Conservation (phyloP, 176 grass and related monocot species). For the Stipa capillata region DNA sequence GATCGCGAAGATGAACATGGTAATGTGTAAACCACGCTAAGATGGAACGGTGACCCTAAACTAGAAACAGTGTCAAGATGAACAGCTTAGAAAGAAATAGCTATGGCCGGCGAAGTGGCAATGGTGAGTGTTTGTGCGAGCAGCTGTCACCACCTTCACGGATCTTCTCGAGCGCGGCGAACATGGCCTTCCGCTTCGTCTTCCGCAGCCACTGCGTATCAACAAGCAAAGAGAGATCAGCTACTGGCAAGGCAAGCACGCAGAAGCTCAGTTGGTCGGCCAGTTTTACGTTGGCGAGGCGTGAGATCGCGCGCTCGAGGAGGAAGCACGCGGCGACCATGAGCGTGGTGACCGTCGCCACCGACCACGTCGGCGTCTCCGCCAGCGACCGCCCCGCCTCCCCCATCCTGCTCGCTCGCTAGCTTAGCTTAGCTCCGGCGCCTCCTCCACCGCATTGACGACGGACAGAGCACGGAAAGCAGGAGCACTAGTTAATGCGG, state of each 20-base stretch:
- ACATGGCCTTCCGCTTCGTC: constrained; percentile 98
- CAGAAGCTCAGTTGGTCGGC: neutral
- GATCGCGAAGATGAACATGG: neutral
- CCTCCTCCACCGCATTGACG: constrained; percentile 1
- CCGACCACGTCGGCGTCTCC: constrained; percentile 98
- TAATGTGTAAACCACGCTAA: neutral
- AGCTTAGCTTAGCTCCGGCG: neutral
- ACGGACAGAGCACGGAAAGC: neutral
- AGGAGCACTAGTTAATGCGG: constrained; percentile 18
- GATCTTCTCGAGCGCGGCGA: constrained; percentile 91
- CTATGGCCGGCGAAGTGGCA: too few relatives aligned
- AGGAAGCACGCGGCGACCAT: constrained; percentile 93
- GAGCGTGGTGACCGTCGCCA: constrained; percentile 87
- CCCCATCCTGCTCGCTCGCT: neutral
- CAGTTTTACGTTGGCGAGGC: constrained; percentile 48
- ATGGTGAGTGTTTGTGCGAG: too few relatives aligned
- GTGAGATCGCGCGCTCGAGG: constrained; percentile 78
- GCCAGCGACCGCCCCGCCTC: constrained; percentile 70
- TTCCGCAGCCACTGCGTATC: constrained; percentile 64
- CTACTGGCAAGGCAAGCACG: neutral
- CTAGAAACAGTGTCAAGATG: neutral
- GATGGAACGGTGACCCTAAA: neutral
- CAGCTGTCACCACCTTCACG: constrained; percentile 91
- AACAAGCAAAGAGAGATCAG: neutral
- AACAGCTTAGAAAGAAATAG: neutral